Conservation (phyloP, 768 basidiomycete genomes). For the Boletus huronensis region DNA sequence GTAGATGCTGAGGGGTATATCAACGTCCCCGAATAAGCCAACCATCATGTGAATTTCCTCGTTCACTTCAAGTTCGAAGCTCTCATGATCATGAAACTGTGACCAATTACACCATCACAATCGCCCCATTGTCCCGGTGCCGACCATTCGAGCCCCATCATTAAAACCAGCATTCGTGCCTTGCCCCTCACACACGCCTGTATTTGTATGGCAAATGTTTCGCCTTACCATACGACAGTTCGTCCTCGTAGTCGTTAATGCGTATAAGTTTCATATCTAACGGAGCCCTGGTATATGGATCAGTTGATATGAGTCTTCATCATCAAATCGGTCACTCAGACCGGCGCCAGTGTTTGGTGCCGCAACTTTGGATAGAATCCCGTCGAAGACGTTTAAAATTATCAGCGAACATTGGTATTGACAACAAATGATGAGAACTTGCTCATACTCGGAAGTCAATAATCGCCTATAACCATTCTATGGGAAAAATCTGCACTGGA, state of each 20-base stretch:
- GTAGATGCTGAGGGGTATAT: not conserved
- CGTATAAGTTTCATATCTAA: not conserved
- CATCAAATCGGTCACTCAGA: not conserved
- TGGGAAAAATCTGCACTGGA: constrained; percentile 4
- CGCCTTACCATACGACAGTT: too few relatives aligned
- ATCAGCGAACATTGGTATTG: not conserved
- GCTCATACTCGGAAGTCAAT: constrained; percentile 3
- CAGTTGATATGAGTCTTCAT: not conserved
- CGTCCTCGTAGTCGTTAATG: not conserved
- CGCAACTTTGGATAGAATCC: not conserved
- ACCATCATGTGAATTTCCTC: not conserved
- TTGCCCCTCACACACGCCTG: too few relatives aligned
- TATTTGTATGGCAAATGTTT: not conserved
- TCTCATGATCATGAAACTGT: constrained; percentile 3
- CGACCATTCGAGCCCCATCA: not conserved
- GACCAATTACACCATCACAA: not conserved
- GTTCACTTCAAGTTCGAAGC: constrained; percentile 7
- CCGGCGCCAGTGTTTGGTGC: constrained; percentile 3
- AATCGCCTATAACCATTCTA: constrained; percentile 10
- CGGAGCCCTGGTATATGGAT: not conserved
- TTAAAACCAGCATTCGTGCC: not conserved
- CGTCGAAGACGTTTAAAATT: not conserved
- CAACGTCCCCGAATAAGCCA: not conserved
- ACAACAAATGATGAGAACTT: not conserved
- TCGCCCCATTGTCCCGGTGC: not conserved